These are phyloP conservation scores for Amaranthus hypochondriacus DNA, from an alignment of 148 eudicot species.

Conservation along the genomic window DNA sequence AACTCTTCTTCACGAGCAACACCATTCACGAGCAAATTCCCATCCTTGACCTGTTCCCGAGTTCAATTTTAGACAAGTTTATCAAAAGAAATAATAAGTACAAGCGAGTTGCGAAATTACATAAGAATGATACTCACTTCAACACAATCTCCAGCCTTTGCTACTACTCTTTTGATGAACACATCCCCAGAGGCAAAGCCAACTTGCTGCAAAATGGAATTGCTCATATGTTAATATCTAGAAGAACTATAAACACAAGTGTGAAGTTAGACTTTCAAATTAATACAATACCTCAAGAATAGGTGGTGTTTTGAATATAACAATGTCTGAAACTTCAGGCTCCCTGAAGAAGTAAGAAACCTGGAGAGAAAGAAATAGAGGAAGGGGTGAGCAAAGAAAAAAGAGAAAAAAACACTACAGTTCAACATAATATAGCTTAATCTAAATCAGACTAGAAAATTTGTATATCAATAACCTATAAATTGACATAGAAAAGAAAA, in stretches of 20 bases:
- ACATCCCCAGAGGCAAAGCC: constrained; percentile 66
- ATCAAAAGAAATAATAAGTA: background rate
- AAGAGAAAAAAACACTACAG: background rate
- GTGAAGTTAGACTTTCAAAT: background rate
- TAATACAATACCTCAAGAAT: constrained; percentile 56
- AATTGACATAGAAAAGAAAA: background rate
- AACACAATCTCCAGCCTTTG: constrained; percentile 74
- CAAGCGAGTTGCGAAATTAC: background rate
- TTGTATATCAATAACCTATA: background rate
- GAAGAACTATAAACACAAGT: background rate
- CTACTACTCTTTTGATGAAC: constrained; percentile 80
- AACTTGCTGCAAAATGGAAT: constrained; percentile 39
- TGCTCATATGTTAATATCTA: background rate
- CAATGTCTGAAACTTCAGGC: constrained; percentile 83
- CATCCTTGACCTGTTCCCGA: constrained; percentile 52
- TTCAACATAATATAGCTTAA: background rate
- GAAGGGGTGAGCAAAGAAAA: background rate
- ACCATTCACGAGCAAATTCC: constrained; percentile 66
- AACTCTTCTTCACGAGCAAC: constrained; percentile 65
- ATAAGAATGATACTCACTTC: constrained; percentile 49
- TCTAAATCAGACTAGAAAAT: background rate
- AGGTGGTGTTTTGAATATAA: constrained; percentile 76
- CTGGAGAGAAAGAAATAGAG: constrained; percentile 29
- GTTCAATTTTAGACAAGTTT: background rate
- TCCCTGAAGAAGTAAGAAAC: constrained; percentile 72